These are phyloP conservation scores for Blastocystis sp. DNA, from an alignment of 352 stramenopile species.

Conservation along the genomic window DNA sequence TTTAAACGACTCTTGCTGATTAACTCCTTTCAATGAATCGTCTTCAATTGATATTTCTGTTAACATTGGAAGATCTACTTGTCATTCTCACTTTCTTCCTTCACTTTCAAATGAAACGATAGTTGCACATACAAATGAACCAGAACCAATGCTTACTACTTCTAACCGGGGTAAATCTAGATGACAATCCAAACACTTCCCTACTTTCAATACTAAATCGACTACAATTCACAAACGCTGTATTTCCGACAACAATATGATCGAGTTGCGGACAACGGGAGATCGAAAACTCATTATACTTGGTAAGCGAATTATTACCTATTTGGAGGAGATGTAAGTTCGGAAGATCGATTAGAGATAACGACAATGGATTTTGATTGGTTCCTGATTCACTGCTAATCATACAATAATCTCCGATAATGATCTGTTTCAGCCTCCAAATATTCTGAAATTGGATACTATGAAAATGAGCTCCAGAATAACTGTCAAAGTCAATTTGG, in stretches of 20 bases:
- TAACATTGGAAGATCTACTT: neutral
- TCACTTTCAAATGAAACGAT: neutral
- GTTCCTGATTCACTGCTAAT: neutral
- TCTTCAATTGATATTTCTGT: neutral
- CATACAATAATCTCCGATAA: neutral
- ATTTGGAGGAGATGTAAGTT: neutral
- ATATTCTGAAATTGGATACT: neutral
- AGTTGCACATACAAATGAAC: neutral
- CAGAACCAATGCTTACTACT: neutral
- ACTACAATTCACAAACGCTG: no score
- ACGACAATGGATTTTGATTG: no score
- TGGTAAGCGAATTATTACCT: neutral
- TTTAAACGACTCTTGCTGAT: neutral
- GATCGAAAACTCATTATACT: neutral
- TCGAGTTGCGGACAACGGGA: neutral
- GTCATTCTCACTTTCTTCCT: neutral
- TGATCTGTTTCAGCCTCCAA: neutral
- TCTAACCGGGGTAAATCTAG: neutral
- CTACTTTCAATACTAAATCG: no score
- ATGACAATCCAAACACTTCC: no score
- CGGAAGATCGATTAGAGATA: no score
- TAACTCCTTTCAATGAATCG: neutral
- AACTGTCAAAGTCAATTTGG: neutral
- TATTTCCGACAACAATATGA: no score
- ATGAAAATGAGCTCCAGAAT: neutral